A percentile compares a stretch with the other conserved stretches of the same genome.
phyloP scores from a whole-genome alignment of 106 monocot species.

The Acorus gramineus region DNA sequence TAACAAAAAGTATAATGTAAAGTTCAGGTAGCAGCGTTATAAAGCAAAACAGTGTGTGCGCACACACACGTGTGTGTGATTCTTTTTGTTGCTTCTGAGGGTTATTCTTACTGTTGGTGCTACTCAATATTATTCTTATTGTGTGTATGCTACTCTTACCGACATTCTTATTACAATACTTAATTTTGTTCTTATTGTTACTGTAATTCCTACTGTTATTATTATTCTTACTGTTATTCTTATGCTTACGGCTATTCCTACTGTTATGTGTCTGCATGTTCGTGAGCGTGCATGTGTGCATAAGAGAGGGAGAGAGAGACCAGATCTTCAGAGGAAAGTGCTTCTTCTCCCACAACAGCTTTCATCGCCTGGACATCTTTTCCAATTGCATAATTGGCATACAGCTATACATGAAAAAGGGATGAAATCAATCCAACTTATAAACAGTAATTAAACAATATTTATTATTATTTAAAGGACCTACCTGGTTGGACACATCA shows the following conservation, averaged over 20 bases:
- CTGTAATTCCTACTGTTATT: too few relatives aligned
- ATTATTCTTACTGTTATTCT: too few relatives aligned
- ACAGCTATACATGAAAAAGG: conserved; percentile 32
- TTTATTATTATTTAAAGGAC: background rate
- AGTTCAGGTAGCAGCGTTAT: background rate
- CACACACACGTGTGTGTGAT: too few relatives aligned
- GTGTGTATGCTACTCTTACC: too few relatives aligned
- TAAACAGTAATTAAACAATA: background rate
- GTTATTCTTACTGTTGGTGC: too few relatives aligned
- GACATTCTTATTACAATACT: too few relatives aligned
- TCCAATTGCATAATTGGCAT: conserved; percentile 99
- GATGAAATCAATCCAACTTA: background rate
- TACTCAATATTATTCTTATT: too few relatives aligned
- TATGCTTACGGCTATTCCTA: too few relatives aligned
- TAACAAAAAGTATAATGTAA: background rate
- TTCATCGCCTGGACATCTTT: conserved; percentile 99
- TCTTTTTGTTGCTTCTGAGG: too few relatives aligned
- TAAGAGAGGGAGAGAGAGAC: conserved; percentile 49
- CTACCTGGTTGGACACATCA: conserved; percentile 95
- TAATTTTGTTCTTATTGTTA: too few relatives aligned
- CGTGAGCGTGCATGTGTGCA: background rate
- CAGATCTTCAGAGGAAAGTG: conserved; percentile 94
- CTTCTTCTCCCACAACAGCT: conserved; percentile 98
- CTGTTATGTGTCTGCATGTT: too few relatives aligned
- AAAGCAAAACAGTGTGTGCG: background rate